Conservation (phyloP, 2,329 filamentous ascomycete species). For the Acrodontium crateriforme region DNA sequence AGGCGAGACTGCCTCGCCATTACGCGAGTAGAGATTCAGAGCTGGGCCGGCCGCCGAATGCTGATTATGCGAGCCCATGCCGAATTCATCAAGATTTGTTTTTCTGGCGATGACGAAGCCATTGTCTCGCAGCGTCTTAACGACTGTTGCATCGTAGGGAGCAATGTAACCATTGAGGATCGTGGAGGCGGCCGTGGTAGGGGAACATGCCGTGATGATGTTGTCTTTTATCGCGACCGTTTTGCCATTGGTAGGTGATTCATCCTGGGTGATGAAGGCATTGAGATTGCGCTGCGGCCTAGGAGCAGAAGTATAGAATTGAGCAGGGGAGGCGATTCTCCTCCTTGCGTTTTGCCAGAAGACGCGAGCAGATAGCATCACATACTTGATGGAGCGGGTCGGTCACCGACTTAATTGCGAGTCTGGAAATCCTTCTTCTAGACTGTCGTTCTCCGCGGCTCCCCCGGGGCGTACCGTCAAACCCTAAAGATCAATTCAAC, state of each 20-base stretch:
- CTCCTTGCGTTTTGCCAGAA: constrained; percentile 4
- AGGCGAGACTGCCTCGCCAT: constrained; percentile 41
- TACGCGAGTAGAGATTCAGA: constrained; percentile 32
- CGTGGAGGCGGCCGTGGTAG: constrained; percentile 69
- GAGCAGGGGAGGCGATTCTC: background rate
- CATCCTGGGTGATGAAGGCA: constrained; percentile 2
- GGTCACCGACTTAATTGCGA: too few species aligned
- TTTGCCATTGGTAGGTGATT: constrained; percentile 15
- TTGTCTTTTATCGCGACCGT: constrained; percentile 38
- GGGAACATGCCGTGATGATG: constrained; percentile 30
- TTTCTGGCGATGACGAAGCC: constrained; percentile 59
- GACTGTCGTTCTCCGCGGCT: too few species aligned
- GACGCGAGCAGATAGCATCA: constrained; percentile 6
- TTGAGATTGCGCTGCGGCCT: constrained; percentile 1
- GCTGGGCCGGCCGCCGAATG: constrained; percentile 57
- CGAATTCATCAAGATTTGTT: constrained; percentile 90
- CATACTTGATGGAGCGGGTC: too few species aligned
- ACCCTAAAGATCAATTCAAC: too few species aligned
- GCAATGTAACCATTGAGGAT: constrained; percentile 56
- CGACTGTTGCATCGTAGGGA: constrained; percentile 72
- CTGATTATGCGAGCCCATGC: constrained; percentile 76
- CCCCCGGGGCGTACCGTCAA: too few species aligned
- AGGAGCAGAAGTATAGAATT: background rate
- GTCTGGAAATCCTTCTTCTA: too few species aligned
- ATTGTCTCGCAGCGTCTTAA: constrained; percentile 48